phyloP scores from a whole-genome alignment of 2,329 filamentous ascomycete species.

The Penicillium sp. region DNA sequence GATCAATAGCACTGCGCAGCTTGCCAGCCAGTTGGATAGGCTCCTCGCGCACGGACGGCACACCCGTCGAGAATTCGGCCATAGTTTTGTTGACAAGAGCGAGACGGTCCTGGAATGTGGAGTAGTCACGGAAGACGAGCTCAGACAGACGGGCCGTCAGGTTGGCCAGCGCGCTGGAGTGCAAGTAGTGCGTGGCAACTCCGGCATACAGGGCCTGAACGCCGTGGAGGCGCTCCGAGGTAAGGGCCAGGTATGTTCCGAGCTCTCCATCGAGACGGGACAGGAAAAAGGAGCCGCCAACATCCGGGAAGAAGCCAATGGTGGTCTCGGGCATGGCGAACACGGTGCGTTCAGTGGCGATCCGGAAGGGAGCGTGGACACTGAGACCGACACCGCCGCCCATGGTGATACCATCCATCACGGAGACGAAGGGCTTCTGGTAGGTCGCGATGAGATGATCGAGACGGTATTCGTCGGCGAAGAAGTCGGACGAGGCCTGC shows the following conservation, averaged over 20 bases:
- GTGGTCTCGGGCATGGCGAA: constrained; percentile 99
- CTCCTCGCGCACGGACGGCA: constrained; percentile 56
- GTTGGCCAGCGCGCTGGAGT: constrained; percentile 74
- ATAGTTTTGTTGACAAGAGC: constrained; percentile 74
- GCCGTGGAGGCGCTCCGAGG: constrained; percentile 72
- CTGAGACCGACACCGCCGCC: constrained; percentile 90
- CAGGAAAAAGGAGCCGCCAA: constrained; percentile 92
- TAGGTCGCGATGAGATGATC: constrained; percentile 94
- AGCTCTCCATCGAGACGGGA: constrained; percentile 76
- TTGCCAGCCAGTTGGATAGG: constrained; percentile 59
- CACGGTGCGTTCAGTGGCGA: constrained; percentile 87
- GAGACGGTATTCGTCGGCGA: constrained; percentile 88
- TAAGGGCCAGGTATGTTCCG: constrained; percentile 87
- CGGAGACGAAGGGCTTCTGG: constrained; percentile 80
- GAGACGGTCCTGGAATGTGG: constrained; percentile 54
- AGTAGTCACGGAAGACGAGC: constrained; percentile 74
- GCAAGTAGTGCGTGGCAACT: constrained; percentile 88
- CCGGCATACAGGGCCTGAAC: constrained; percentile 83
- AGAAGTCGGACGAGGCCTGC: constrained; percentile 71
- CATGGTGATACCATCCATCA: constrained; percentile 99
- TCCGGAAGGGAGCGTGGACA: constrained; percentile 88
- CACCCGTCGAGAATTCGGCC: constrained; percentile 78
- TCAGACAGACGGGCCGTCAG: constrained; percentile 81
- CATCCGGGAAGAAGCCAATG: constrained; percentile 97
- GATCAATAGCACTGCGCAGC: constrained; percentile 72